Percentiles rank a stretch among this genome's conserved stretches.
These are phyloP conservation scores for Brassica incana DNA, from an alignment of 345 rosid species.

Conservation along the genomic window DNA sequence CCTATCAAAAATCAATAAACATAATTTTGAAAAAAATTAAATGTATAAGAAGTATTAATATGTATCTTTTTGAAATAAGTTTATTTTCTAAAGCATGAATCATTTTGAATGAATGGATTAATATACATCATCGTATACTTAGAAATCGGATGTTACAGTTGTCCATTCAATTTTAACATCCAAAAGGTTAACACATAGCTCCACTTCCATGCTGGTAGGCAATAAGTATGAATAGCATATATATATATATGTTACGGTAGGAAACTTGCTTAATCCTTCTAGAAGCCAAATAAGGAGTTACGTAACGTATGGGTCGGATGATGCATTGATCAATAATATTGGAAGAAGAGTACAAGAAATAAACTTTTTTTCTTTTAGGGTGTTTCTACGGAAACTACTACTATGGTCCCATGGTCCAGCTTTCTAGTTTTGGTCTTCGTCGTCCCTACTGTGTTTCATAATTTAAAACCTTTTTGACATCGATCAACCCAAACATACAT, in stretches of 20 bases:
- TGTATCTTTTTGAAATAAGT: too few species aligned
- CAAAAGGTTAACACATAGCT: neutral
- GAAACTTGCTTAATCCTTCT: neutral
- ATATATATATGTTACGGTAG: neutral
- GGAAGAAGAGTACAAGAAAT: constrained; percentile 3
- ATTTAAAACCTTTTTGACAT: neutral
- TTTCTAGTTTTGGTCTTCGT: neutral
- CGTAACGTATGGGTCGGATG: constrained; percentile 3
- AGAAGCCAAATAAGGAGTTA: neutral
- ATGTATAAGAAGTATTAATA: too few species aligned
- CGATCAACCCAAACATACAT: neutral
- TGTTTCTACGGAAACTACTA: neutral
- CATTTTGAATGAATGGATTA: too few species aligned
- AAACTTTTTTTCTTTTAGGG: neutral
- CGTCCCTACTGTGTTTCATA: neutral
- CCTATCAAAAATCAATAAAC: too few species aligned
- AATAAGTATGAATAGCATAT: neutral
- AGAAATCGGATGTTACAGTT: neutral
- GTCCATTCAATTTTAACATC: neutral
- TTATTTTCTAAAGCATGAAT: too few species aligned
- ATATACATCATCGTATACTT: neutral
- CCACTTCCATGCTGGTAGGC: neutral
- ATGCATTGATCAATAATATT: neutral
- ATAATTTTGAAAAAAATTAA: too few species aligned
- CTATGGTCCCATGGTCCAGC: neutral